phyloP scores from a whole-genome alignment of 2,329 filamentous ascomycete genomes.

The Alternaria gansuensis region DNA sequence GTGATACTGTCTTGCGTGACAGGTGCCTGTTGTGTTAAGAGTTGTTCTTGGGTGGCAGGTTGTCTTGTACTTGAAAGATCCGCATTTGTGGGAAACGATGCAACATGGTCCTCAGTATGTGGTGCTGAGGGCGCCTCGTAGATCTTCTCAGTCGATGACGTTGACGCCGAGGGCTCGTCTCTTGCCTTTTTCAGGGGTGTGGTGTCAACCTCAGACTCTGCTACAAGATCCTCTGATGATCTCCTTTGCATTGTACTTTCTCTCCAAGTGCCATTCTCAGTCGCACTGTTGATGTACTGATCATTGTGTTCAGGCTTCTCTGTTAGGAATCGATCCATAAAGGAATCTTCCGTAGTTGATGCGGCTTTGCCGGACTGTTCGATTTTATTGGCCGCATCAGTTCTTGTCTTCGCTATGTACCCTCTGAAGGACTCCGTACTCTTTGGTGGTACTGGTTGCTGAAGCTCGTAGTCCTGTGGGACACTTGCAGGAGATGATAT shows the following conservation, averaged over 20 bases:
- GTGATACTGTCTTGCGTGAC: not conserved
- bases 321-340: slow-evolving; percentile 39
- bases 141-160: not conserved
- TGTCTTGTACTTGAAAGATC: not conserved
- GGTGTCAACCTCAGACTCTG: not conserved
- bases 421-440: slow-evolving; percentile 6
- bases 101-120: not conserved
- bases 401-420: slow-evolving; percentile 4
- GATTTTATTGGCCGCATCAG: slow-evolving; percentile 2
- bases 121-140: not conserved
- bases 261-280: slow-evolving; percentile 31
- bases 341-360: slow-evolving; percentile 27
- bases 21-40: not conserved
- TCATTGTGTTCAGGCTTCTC: slow-evolving; percentile 15
- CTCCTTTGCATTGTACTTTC: slow-evolving; percentile 37
- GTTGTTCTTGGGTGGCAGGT: not conserved
- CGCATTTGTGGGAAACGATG: not conserved
- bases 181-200: not conserved
- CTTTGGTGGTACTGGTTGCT: slow-evolving; percentile 12
- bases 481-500: not conserved
- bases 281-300: not conserved
- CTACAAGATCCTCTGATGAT: not conserved
- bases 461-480: not conserved
- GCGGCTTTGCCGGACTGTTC: slow-evolving; percentile 14
- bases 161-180: not conserved